These are phyloP conservation scores for Ilex asprella DNA, from an alignment of 257 asterid species.

Conservation along the genomic window DNA sequence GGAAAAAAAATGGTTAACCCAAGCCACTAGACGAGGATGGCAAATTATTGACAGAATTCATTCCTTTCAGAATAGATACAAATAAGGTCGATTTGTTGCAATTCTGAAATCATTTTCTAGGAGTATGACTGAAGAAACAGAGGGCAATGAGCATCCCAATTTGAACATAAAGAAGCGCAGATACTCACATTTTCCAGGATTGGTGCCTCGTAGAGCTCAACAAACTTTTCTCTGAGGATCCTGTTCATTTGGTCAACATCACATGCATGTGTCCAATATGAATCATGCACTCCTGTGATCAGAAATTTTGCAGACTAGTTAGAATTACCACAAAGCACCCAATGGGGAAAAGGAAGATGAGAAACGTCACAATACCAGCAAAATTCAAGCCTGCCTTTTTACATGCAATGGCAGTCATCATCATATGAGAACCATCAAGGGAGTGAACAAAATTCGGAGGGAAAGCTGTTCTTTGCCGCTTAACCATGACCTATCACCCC, in stretches of 20 bases:
- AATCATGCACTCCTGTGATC: constrained; percentile 88
- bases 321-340: neutral
- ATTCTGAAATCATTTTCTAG: too few species aligned
- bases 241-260: constrained; percentile 85
- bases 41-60: too few species aligned
- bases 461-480: constrained; percentile 87
- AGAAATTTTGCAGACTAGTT: constrained; percentile 7
- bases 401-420: constrained; percentile 99
- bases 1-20: too few species aligned
- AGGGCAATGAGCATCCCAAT: too few species aligned
- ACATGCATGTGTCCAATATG: constrained; percentile 98
- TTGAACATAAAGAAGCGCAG: constrained; percentile 1
- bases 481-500: constrained; percentile 67
- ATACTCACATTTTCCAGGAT: constrained; percentile 73
- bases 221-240: constrained; percentile 85
- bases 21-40: too few species aligned
- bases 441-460: constrained; percentile 98
- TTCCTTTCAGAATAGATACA: too few species aligned
- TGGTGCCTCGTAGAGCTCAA: constrained; percentile 87
- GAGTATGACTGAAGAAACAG: too few species aligned
- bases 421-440: constrained; percentile 96
- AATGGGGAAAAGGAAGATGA: neutral
- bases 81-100: too few species aligned
- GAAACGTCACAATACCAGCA: constrained; percentile 52
- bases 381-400: constrained; percentile 74